Base-by-base conservation (phyloP, 139 green algal genomes). In the Chlamydomonas urium region DNA sequence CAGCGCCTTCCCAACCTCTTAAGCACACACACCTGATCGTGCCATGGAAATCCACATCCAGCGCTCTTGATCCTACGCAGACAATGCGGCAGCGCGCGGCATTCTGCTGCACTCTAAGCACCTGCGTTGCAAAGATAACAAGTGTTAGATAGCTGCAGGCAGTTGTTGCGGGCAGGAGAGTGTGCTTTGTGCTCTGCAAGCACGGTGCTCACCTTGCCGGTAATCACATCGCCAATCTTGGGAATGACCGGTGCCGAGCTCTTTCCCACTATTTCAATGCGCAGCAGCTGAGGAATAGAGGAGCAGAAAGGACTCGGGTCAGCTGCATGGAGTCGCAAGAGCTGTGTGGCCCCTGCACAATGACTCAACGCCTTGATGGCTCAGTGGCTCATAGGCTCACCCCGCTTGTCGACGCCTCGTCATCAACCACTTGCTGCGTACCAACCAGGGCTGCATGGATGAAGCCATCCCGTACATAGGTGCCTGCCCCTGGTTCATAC, bases 1-100 rank as follows among this genome's bases (percentile, higher is more conserved):
- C n/a, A n/a, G n/a, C n/a, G n/a, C n/a, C n/a, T n/a, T n/a, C n/a
- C n/a, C n/a, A n/a, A n/a, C n/a, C n/a, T n/a, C 68, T 66, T 0
- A 74, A 38, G 35, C 65, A 47, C 21, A 48, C 59, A 47, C 67
- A 81, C 53, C 89, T 78, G 56, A 94, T 90, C 33, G 91, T 69
- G n/a, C 89, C 89, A 10, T 65, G 77, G 67, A 90, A 93, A 19
- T 61, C 81, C 50, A 81, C 75, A 24, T 80, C 66, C 53, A 93
- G 50, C 19, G 89, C 80, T 53, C 65, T n/a, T 8, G 56, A 47
- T 4, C 83, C 85, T 0, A 92, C 79, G 37, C 82, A 90, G 21
- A 94, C 62, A 24, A 94, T 92, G 0, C 31, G 14, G 3, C 34
- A 62, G 35, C 77, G 69, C 1, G 53, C 63, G 2, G 61, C 31